phyloP scores from a whole-genome alignment of 2,329 filamentous ascomycete genomes.

The Atkinsonella hypoxylon region DNA sequence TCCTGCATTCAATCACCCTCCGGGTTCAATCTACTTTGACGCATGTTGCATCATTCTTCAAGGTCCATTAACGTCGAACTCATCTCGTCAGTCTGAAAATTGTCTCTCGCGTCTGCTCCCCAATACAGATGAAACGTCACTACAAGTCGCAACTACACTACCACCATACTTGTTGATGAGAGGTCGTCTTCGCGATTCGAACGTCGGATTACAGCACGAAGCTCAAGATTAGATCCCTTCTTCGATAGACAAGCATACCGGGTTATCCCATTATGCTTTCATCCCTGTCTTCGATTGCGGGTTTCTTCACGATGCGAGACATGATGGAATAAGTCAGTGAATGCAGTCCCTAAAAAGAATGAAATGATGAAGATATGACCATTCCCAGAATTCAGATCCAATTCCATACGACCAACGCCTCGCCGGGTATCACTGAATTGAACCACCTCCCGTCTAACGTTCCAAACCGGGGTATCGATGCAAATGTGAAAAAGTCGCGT shows the following conservation, averaged over 20 bases:
- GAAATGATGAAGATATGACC: background rate
- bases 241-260: background rate
- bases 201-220: too few species aligned
- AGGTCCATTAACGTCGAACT: too few species aligned
- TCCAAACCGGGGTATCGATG: background rate
- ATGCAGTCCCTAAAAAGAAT: background rate
- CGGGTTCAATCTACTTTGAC: too few species aligned
- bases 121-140: too few species aligned
- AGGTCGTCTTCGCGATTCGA: too few species aligned
- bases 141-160: too few species aligned
- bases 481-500: background rate
- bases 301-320: background rate
- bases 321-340: background rate
- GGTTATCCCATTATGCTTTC: background rate
- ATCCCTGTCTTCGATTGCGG: background rate
- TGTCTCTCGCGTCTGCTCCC: too few species aligned
- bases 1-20: too few species aligned
- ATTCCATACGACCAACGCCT: conserved; percentile 10
- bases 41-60: too few species aligned
- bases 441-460: conserved; percentile 4
- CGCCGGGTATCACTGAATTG: conserved; percentile 13
- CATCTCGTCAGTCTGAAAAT: too few species aligned
- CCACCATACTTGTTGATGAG: too few species aligned
- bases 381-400: background rate
- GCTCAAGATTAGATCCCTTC: background rate